Base-by-base conservation (phyloP, 1,139 yeast species). In the Kodamaea sp. region DNA sequence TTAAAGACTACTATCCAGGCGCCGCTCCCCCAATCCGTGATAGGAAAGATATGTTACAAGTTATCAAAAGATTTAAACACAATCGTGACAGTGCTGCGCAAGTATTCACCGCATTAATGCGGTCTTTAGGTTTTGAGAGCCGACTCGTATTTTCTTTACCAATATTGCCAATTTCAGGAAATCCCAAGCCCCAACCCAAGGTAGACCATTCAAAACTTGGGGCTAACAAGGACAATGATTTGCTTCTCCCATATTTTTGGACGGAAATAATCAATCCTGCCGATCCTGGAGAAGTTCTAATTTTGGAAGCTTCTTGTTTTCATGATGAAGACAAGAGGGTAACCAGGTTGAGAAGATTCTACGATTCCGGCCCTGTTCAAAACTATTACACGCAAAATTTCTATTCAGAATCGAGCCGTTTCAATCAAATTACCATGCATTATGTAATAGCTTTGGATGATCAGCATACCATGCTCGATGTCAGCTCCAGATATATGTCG, bases 191-290 rank as follows among this genome's bases (percentile, higher is more conserved):
- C 1, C 69, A 63, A 33, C 70, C 70, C 2, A 48, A 46, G 18
- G 31, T 55, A 8, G 59, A 61, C 29, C 35, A 36, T 6, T 39
- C 39, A 2, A 59, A 56, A 24, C 35, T 63, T 1, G 37, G 39
- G 6, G 36, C 50, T 5, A 66, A 61, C 29, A 57, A 55, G 26
- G 73, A 66, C 33, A 53, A 57, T 37, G 73, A 66, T 40, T 42
- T 66, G 10, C 42, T 66, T 5, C 65, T 59, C 36, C 73, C 73
- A 0, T 65, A 65, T 39, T 65, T 51, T 39, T 66, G 73, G 73
- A 63, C 70, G 7, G 73, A 66, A 41, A 33, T 66, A 3, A 44
- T 66, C 2, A 64, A 65, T 35, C 72, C 73, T 0, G 21, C 60
- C 4, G 43, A 65, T 32, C 40, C 41, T 1, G 35, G 45, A 2